Percentiles rank a stretch among this genome's conserved stretches.
Evolutionary conservation across 176 grass and related monocot genomes (phyloP).

Genomic region (Carex parvula): DNA sequence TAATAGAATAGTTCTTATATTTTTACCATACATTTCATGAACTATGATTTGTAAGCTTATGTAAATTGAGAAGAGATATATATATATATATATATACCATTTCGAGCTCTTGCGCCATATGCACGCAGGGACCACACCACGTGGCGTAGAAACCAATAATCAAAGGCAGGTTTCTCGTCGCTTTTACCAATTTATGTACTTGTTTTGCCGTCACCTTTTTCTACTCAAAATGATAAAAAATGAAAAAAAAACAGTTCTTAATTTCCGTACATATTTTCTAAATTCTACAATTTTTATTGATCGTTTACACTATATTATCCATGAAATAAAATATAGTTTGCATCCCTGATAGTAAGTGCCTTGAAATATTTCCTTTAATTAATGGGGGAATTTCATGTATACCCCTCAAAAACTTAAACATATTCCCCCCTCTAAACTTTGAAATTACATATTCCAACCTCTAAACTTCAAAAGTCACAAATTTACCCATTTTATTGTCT

Average conservation of each 20-base stretch:
- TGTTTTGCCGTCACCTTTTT: not conserved
- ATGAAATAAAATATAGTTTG: too few relatives aligned
- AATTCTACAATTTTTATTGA: not conserved
- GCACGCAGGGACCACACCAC: constrained; percentile 49
- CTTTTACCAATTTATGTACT: constrained; percentile 3
- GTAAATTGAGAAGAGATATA: not conserved
- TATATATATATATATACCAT: constrained; percentile 38
- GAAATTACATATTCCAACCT: too few relatives aligned
- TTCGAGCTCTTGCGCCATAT: constrained; percentile 93
- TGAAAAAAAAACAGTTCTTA: not conserved
- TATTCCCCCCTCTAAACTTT: too few relatives aligned
- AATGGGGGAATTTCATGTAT: too few relatives aligned
- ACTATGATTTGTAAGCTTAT: not conserved
- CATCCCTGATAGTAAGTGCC: too few relatives aligned
- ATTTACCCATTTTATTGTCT: too few relatives aligned
- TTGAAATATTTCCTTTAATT: too few relatives aligned
- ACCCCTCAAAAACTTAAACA: too few relatives aligned
- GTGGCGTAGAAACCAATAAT: constrained; percentile 19
- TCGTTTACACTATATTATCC: not conserved
- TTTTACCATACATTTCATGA: not conserved
- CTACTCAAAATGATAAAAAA: too few relatives aligned
- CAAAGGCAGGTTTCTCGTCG: not conserved
- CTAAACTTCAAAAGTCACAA: too few relatives aligned
- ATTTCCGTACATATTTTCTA: not conserved
- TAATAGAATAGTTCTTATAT: not conserved